Base-by-base conservation (phyloP, 148 eudicot species). In the Fallopia convolvulus region DNA sequence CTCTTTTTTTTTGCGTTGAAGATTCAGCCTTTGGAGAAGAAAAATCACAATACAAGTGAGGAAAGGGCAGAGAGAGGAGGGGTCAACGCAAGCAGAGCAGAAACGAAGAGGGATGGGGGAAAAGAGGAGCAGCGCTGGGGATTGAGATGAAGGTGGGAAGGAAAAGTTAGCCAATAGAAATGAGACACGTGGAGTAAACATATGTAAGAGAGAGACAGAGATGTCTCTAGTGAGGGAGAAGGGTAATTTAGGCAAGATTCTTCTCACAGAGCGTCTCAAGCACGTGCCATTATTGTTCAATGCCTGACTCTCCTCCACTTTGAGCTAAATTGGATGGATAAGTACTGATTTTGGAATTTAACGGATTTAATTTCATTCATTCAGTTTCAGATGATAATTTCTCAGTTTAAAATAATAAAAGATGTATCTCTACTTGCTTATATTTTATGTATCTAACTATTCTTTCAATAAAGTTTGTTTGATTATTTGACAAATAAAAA, bases 71-170 rank as follows among this genome's bases (percentile, higher is more conserved):
- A 61, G 41, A 68, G 42, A 36, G 10, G 42, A 36, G 10, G 39
- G 42, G 72, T 68, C 72, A 68, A 68, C 72, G 72, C 44, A 68
- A 68, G 44, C 72, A 4, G 72, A 68, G 72, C 72, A 39, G 44
- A 14, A 68, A 68, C 72, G 18, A 68, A 23, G 72, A 66, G 72
- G 44, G 72, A 5, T 36, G 18, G 4, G 14, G 36, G 46, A 46
- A 39, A 68, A 8, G 39, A 68, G 21, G 44, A 68, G 1, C 46
- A 20, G 72, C 46, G 72, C 46, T 68, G 20, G 8, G 8, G 72
- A 14, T 68, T 68, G 72, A 14, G 46, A 66, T 66, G 72, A 15
- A 68, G 72, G 33, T 6, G 44, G 6, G 46, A 68, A 61, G 72
- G 72, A 39, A 68, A 68, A 36, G 4, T 18, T 1, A 18, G 72